Percentiles rank a stretch among this genome's conserved stretches.
Evolutionary conservation across 108 stramenopile genomes (phyloP).

Genomic region (Fistulifera solaris): DNA sequence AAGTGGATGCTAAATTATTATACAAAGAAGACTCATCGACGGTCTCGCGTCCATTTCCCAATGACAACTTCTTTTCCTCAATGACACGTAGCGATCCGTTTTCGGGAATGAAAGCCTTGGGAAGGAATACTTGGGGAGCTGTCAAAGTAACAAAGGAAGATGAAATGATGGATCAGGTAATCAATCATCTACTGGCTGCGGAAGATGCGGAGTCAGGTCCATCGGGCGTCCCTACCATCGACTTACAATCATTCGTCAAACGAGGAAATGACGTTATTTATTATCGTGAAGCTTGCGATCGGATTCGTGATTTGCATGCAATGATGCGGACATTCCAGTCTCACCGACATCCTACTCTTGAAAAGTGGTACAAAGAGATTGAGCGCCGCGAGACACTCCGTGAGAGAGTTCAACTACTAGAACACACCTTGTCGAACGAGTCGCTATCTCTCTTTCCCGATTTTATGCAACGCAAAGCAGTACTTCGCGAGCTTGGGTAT

Average conservation of each 20-base stretch:
- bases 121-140: constrained; percentile 10
- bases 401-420: constrained; percentile 39
- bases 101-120: constrained; percentile 61
- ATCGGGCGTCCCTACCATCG: constrained; percentile 31
- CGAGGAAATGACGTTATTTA: constrained; percentile 54
- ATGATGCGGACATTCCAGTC: constrained; percentile 37
- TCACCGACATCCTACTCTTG: constrained; percentile 62
- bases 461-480: constrained; percentile 75
- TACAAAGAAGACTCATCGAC: constrained; percentile 26
- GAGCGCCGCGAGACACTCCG: constrained; percentile 61
- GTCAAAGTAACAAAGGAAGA: constrained; percentile 22
- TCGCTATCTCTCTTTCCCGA: constrained; percentile 91
- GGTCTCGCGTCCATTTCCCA: background rate
- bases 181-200: constrained; percentile 34
- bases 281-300: constrained; percentile 34
- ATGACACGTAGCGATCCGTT: constrained; percentile 38
- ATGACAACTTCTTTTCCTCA: background rate
- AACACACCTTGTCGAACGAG: constrained; percentile 75
- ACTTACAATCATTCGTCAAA: constrained; percentile 49
- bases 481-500: constrained; percentile 86
- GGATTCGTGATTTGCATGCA: constrained; percentile 24
- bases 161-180: constrained; percentile 36
- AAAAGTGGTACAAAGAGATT: constrained; percentile 40
- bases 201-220: constrained; percentile 37
- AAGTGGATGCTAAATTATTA: constrained; percentile 48